Conservation (phyloP, 2,329 filamentous ascomycete genomes). For the Aspergillus felis region DNA sequence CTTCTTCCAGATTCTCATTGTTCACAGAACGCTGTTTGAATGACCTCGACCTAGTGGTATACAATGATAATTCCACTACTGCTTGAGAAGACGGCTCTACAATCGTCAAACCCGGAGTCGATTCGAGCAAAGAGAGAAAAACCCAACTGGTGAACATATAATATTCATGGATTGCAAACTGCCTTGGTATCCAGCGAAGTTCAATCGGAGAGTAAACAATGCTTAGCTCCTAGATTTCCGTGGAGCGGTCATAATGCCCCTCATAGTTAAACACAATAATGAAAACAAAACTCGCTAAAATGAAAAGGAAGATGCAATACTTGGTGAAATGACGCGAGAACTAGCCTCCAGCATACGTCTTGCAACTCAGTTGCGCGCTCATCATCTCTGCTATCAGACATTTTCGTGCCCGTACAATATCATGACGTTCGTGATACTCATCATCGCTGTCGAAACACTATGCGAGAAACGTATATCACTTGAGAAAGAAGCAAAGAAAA, state of each 20-base stretch:
- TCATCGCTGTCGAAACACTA: slow-evolving; percentile 36
- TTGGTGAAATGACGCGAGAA: slow-evolving; percentile 17
- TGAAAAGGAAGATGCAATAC: slow-evolving; percentile 16
- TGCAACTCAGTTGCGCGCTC: slow-evolving; percentile 22
- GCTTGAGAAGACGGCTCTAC: neutral
- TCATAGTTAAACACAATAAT: slow-evolving; percentile 4
- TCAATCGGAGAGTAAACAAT: neutral
- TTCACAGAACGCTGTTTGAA: neutral
- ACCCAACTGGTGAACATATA: neutral
- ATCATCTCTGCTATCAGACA: slow-evolving; percentile 18
- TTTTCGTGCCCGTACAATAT: slow-evolving; percentile 35
- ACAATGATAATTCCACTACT: neutral
- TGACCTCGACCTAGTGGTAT: neutral
- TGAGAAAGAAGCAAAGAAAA: slow-evolving; percentile 25
- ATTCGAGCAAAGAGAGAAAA: neutral
- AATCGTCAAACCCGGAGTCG: neutral
- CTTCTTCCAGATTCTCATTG: too few species aligned
- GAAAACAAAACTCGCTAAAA: slow-evolving; percentile 13
- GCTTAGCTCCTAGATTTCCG: neutral
- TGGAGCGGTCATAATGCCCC: neutral
- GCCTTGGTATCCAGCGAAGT: neutral
- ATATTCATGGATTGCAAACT: neutral
- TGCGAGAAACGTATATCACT: slow-evolving; percentile 37
- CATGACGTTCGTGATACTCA: slow-evolving; percentile 41
- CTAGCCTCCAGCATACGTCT: slow-evolving; percentile 21